Percentiles rank a stretch among this genome's conserved stretches.
Conservation (phyloP, 2,329 filamentous ascomycete species). For the Zasmidium cellare region DNA sequence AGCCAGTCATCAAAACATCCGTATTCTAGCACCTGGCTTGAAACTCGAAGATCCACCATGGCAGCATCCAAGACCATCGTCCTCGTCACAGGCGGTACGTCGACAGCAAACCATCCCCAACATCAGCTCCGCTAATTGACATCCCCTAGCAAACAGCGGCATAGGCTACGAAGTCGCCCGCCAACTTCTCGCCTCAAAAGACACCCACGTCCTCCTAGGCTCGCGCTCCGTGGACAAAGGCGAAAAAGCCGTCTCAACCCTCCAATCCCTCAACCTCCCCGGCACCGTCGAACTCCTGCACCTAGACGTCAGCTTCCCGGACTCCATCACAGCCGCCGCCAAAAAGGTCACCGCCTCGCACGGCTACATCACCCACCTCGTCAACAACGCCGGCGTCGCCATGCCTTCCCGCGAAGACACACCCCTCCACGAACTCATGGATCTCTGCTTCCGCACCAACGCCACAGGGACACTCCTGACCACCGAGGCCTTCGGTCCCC, state of each 20-base stretch:
- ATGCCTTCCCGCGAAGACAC: conserved; percentile 14
- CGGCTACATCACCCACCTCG: conserved; percentile 38
- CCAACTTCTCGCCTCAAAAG: conserved; percentile 32
- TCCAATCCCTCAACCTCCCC: conserved; percentile 21
- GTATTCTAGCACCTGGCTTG: background rate
- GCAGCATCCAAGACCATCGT: conserved; percentile 28
- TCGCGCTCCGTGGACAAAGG: conserved; percentile 42
- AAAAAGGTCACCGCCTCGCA: conserved; percentile 21
- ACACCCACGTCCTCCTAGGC: conserved; percentile 41
- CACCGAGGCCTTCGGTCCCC: conserved; percentile 28
- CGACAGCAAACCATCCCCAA: too few relatives aligned
- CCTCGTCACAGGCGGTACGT: conserved; percentile 40
- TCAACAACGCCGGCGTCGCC: conserved; percentile 41
- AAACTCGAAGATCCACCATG: background rate
- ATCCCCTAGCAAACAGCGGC: conserved; percentile 41
- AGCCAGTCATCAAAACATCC: too few relatives aligned
- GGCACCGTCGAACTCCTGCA: conserved; percentile 26
- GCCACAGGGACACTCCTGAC: conserved; percentile 25
- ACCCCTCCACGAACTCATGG: conserved; percentile 27
- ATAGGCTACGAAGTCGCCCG: conserved; percentile 48
- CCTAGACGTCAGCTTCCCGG: conserved; percentile 27
- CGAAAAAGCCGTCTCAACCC: conserved; percentile 31
- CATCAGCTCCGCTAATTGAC: background rate
- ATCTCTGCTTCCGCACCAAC: conserved; percentile 28
- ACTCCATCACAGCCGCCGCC: conserved; percentile 26